These are phyloP conservation scores for Litsea cubeba DNA, from an alignment of 164 flowering plant species.

Conservation along the genomic window DNA sequence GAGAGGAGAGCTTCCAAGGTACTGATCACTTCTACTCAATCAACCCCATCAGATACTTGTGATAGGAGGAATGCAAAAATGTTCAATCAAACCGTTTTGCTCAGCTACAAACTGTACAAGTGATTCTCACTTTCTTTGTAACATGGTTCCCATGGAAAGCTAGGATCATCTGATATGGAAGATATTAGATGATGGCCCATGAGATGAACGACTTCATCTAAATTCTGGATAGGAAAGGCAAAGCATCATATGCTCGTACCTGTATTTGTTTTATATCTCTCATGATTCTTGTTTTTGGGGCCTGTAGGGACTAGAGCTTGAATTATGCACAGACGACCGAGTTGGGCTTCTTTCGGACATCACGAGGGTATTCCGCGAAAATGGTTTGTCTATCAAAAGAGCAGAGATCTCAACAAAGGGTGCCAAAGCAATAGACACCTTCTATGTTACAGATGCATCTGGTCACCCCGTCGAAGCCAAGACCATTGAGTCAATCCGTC, in stretches of 20 bases:
- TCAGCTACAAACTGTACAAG: neutral
- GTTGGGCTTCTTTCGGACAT: constrained; percentile 56
- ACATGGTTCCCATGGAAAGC: neutral
- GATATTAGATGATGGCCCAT: neutral
- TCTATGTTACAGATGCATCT: constrained; percentile 68
- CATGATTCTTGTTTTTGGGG: constrained; percentile 2
- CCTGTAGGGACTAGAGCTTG: constrained; percentile 75
- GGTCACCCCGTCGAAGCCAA: constrained; percentile 71
- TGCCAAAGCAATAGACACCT: constrained; percentile 65
- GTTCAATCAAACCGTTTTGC: neutral
- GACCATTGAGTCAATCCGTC: constrained; percentile 58
- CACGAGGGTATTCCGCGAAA: constrained; percentile 80
- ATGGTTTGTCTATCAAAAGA: constrained; percentile 62
- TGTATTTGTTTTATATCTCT: neutral
- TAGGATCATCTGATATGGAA: neutral
- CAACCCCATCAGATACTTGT: neutral
- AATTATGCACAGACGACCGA: constrained; percentile 64
- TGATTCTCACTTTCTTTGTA: neutral
- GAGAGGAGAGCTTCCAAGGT: constrained; percentile 49
- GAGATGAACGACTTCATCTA: neutral
- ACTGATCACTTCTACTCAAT: neutral
- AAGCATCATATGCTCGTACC: neutral
- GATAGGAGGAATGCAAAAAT: neutral
- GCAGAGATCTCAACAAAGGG: constrained; percentile 73
- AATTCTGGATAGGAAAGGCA: no score